Evolutionary conservation across 169 alveolate genomes (phyloP).

Genomic region (Eimeria tenella): DNA sequence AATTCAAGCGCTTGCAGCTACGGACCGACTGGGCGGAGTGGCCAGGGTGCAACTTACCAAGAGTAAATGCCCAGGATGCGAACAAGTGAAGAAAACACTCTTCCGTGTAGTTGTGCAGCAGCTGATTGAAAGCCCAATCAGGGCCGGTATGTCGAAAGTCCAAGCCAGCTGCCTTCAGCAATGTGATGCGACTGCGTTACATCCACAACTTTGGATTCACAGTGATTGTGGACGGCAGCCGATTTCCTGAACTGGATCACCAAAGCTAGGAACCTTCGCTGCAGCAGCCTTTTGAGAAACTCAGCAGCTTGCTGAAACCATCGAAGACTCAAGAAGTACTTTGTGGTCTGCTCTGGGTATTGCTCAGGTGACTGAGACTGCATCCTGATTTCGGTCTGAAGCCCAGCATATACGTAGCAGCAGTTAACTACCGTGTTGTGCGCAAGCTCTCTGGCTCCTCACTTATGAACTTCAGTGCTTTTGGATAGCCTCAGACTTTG

Average conservation of each 20-base stretch:
- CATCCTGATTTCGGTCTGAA: too few species aligned
- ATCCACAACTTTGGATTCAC: background rate
- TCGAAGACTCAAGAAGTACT: background rate
- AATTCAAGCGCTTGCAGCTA: too few species aligned
- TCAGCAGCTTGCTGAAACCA: background rate
- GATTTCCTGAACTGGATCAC: background rate
- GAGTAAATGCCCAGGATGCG: conserved; percentile 69
- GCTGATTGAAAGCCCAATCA: conserved; percentile 67
- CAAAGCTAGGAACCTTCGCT: background rate
- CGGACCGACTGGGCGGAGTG: too few species aligned
- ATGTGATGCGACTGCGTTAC: conserved; percentile 62
- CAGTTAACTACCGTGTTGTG: too few species aligned
- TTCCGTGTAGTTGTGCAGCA: conserved; percentile 69
- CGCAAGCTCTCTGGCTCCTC: background rate
- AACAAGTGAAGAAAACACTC: conserved; percentile 59
- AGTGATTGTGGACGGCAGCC: too few species aligned
- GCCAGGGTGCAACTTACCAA: conserved; percentile 12
- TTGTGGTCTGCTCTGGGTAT: too few species aligned
- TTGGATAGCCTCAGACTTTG: conserved; percentile 39
- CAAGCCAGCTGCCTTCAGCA: conserved; percentile 68
- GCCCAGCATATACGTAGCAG: too few species aligned
- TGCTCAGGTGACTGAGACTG: too few species aligned
- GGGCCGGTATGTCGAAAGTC: conserved; percentile 53
- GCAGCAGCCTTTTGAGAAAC: background rate
- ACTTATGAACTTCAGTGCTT: conserved; percentile 32